Evolutionary conservation across 2,329 filamentous ascomycete genomes (phyloP), one percentile per base, ranked within the genome.

Genomic region (Xylaria sp.): DNA sequence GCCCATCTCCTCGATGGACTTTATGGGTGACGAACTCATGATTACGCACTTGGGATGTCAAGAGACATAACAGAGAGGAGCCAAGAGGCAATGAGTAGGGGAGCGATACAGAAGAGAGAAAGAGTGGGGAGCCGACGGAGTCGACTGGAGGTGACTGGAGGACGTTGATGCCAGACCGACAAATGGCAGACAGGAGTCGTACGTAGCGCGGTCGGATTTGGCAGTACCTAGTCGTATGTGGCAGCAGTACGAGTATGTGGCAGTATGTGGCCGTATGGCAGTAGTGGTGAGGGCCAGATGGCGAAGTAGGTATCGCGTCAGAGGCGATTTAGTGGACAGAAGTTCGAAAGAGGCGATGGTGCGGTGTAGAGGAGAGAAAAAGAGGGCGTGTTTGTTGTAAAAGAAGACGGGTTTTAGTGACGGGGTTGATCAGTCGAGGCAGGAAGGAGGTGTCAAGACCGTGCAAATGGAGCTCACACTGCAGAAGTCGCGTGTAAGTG

Each of bases 1-100:
- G 74, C 75, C 56, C 74, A 72, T 54, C 47, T 65, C 63, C 46
- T 68, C 69, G 60, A 65, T 57, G 54, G 58, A 64, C 63, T 68
- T 71, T 51, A 66, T 52, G 54, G 69, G 67, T 52, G 69, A 68
- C 16, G 68, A 68, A 48, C 59, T 67, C 69, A 72, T 72, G 54
- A 57, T 70, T 55, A 42, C 53, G 54, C 52, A 57, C 50, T 56
- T 58, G 57, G 59, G 53, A 52, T 47, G 60, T 59, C 59, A 62
- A 66, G 52, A 65, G 59, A 59, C 68, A 70, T 69, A 67, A 56
- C 65, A 70, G 61, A 67, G 49, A 63, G 23, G 23, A 55, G 55
- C 59, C 66, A 61, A 63, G 37, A 37, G 53, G 23, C 10, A 30
- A 35, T 18, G 52, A 51, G 44, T 37, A 1, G 19, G 39, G 30